These are phyloP conservation scores for Thalassiosira mediterranea DNA, from an alignment of 352 stramenopile genomes.

Conservation along the genomic window DNA sequence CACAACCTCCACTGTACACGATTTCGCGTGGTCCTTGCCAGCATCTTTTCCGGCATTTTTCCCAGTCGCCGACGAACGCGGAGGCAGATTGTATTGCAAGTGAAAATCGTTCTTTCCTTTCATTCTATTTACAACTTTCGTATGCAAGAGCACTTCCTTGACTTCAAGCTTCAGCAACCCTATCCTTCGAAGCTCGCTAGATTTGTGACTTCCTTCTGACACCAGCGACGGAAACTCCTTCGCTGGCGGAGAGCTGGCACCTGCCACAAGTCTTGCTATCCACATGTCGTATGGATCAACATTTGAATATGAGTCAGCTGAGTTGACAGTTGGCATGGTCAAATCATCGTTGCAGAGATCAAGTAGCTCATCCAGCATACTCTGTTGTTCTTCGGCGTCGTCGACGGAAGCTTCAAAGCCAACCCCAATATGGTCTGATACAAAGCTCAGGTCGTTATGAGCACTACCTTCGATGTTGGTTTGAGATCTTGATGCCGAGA, in stretches of 20 bases:
- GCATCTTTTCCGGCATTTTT: neutral
- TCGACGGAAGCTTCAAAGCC: neutral
- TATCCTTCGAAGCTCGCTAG: constrained; percentile 13
- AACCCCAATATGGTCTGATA: neutral
- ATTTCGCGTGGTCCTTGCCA: neutral
- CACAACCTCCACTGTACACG: constrained; percentile 13
- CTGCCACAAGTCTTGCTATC: constrained; percentile 37
- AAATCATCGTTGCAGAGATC: constrained; percentile 56
- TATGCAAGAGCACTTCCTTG: constrained; percentile 23
- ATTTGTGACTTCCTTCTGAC: constrained; percentile 7
- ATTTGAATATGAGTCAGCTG: constrained; percentile 1
- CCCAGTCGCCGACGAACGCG: neutral
- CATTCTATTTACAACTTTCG: constrained; percentile 18
- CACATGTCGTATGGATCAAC: constrained; percentile 40
- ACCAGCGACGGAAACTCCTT: constrained; percentile 27
- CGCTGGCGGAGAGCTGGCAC: constrained; percentile 28
- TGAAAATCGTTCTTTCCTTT: constrained; percentile 29
- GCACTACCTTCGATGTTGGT: too few relatives aligned
- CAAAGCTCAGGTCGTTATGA: neutral
- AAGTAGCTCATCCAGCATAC: constrained; percentile 47
- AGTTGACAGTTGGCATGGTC: constrained; percentile 45
- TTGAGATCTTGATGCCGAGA: too few relatives aligned
- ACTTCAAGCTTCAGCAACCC: constrained; percentile 28
- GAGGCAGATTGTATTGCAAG: constrained; percentile 28
- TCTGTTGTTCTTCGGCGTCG: constrained; percentile 22